Evolutionary conservation across 2,329 filamentous ascomycete species (phyloP), one percentile per base, ranked within the genome.

Genomic region (Tricladium varicosporioides): DNA sequence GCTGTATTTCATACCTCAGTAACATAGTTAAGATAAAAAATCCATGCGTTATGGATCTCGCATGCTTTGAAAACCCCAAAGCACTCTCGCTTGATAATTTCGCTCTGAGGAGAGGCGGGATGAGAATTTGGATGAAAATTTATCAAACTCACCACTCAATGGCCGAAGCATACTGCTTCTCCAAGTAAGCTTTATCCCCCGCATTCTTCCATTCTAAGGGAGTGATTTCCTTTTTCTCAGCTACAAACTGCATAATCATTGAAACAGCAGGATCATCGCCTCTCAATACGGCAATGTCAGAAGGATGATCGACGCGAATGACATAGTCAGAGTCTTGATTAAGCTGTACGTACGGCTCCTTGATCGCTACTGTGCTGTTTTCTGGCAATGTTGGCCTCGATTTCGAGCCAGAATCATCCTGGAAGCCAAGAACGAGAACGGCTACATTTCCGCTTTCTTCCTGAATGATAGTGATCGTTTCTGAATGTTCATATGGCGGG

Each of bases 361-460:
- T 60, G 48, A 63, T 63, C 7, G 59, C 61, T 4, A 61, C 52
- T 8, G 61, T 61, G 45, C 52, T 56, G 22, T 63, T 61, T n/a
- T 60, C 36, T 13, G 61, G 59, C n/a, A 63, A 53, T 1, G 31
- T 52, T 5, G 57, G 49, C 2, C 16, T 42, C 11, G 33, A 44
- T 14, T 8, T n/a, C n/a, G 18, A 27, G 3, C 51, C 22, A 1
- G 32, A 22, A 36, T 40, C 48, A 51, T 61, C 55, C 51, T 63
- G 56, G 40, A 59, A 63, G 5, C 42, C 54, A 16, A 59, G 40
- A 5, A 58, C 48, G 18, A 62, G 56, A 27, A 47, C 53, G 1
- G 54, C 56, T 14, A 59, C 48, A 18, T 32, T 50, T 13, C 54
- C 52, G 33, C 19, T 53, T 9, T 53, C 57, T 43, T 60, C 60